These are phyloP conservation scores for Orbilia ellipsospora DNA, from an alignment of 2,329 filamentous ascomycete genomes.

Conservation along the genomic window DNA sequence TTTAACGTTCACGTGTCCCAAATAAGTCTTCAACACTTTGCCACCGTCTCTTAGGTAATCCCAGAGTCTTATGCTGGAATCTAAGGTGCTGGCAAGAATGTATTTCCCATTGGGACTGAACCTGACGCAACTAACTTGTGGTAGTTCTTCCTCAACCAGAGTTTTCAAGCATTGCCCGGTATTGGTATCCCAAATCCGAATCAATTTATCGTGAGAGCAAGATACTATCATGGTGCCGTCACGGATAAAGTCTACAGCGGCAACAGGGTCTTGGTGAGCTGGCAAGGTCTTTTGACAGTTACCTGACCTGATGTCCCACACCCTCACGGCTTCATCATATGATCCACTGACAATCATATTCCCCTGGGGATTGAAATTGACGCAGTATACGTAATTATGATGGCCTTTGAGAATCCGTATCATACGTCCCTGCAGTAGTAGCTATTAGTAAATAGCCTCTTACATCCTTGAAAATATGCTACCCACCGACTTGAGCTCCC, in stretches of 20 bases:
- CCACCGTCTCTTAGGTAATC: constrained; percentile 82
- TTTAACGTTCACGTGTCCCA: constrained; percentile 85
- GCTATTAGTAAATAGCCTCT: neutral
- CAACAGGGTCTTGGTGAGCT: constrained; percentile 93
- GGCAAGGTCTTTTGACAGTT: constrained; percentile 89
- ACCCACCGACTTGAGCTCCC: constrained; percentile 74
- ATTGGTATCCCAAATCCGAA: constrained; percentile 93
- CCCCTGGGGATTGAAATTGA: constrained; percentile 96
- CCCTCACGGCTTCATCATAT: constrained; percentile 95
- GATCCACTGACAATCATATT: constrained; percentile 96
- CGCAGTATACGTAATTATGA: constrained; percentile 93
- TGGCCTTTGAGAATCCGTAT: constrained; percentile 75
- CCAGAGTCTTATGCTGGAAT: constrained; percentile 91
- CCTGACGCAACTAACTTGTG: constrained; percentile 85
- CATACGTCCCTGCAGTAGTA: constrained; percentile 55
- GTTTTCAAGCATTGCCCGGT: constrained; percentile 96
- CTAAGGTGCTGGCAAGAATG: constrained; percentile 89
- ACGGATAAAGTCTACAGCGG: constrained; percentile 89
- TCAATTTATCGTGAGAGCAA: constrained; percentile 89
- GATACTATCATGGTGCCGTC: constrained; percentile 93
- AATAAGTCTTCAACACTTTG: constrained; percentile 94
- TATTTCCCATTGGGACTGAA: constrained; percentile 96
- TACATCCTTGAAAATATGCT: neutral
- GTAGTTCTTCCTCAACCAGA: constrained; percentile 95
- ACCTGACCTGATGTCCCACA: constrained; percentile 94